A percentile compares a stretch with the other conserved stretches of the same genome.
Evolutionary conservation across 371 early-diverging fungal genomes (phyloP).

Genomic region (Mortierella sp.): DNA sequence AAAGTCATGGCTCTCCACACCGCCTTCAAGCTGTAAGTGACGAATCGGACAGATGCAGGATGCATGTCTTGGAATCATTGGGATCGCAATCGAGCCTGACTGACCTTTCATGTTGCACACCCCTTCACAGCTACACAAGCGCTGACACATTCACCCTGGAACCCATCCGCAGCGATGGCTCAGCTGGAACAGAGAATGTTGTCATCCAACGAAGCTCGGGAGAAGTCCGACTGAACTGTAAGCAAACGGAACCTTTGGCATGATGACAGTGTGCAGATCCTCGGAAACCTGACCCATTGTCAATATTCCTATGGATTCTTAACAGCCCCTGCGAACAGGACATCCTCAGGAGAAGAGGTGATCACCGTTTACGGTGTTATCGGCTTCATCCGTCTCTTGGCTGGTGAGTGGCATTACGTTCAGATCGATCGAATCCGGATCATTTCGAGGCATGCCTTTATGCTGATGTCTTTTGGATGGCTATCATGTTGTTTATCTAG

Average conservation of each 20-base stretch:
- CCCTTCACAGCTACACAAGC: conserved; percentile 24
- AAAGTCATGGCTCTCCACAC: conserved; percentile 16
- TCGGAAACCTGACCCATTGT: not conserved
- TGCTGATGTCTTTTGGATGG: not conserved
- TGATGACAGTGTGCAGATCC: no score
- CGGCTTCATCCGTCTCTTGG: conserved; percentile 78
- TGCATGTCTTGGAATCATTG: not conserved
- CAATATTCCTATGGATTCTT: not conserved
- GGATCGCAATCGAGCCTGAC: not conserved
- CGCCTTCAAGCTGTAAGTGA: conserved; percentile 35
- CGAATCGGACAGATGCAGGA: not conserved
- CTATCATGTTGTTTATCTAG: conserved; percentile 50
- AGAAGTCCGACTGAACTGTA: conserved; percentile 44
- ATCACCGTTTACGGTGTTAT: conserved; percentile 73
- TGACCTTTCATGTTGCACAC: not conserved
- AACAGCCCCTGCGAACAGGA: conserved; percentile 22
- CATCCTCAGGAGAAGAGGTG: conserved; percentile 42
- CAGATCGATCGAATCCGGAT: not conserved
- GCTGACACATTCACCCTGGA: conserved; percentile 39
- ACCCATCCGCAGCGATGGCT: conserved; percentile 44
- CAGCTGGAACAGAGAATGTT: conserved; percentile 41
- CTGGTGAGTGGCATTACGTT: conserved; percentile 58
- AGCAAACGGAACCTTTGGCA: not conserved
- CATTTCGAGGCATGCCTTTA: not conserved
- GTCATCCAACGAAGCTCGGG: conserved; percentile 42